phyloP scores from a whole-genome alignment of 2,329 filamentous ascomycete genomes.

The Fusarium aywerte region DNA sequence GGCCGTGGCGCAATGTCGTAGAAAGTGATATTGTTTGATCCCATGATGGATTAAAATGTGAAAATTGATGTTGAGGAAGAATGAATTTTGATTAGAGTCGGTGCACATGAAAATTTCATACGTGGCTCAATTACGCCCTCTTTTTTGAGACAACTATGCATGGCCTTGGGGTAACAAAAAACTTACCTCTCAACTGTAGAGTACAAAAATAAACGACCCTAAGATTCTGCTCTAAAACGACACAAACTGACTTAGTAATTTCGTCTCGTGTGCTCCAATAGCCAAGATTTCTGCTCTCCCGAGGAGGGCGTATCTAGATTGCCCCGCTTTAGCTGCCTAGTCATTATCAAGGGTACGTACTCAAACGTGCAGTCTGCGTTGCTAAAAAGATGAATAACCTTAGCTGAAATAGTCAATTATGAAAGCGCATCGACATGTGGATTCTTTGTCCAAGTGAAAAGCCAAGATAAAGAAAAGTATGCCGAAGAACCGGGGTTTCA shows the following conservation, averaged over 20 bases:
- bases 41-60: not conserved
- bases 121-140: not conserved
- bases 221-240: too few species aligned
- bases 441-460: not conserved
- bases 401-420: fast-evolving
- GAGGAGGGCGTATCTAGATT: too few species aligned
- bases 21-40: slow-evolving; percentile 45
- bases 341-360: too few species aligned
- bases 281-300: too few species aligned
- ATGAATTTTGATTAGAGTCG: not conserved
- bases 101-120: not conserved
- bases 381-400: not conserved
- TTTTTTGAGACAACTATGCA: not conserved
- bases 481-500: not conserved
- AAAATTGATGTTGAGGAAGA: not conserved
- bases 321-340: too few species aligned
- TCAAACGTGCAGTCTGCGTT: too few species aligned
- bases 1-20: slow-evolving; percentile 57
- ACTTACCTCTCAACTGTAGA: too few species aligned
- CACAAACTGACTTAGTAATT: too few species aligned
- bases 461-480: not conserved
- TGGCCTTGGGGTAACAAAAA: too few species aligned
- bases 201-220: too few species aligned
- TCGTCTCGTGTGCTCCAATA: too few species aligned
- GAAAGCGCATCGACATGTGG: too few species aligned